phyloP scores from a whole-genome alignment of 768 basidiomycete genomes.

The Clitopilus passeckerianus region DNA sequence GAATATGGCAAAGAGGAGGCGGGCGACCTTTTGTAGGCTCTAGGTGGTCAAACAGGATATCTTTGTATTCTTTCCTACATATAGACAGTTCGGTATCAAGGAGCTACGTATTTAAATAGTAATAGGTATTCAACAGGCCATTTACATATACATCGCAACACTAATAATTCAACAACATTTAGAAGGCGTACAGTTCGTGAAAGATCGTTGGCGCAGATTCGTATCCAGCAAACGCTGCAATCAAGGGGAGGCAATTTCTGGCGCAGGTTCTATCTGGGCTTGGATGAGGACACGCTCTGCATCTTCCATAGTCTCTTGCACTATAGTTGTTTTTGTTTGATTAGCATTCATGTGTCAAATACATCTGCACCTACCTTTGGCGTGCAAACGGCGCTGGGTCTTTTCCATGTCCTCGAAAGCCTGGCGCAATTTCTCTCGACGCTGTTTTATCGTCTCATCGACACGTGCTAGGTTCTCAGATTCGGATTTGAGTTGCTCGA shows the following conservation, averaged over 20 bases:
- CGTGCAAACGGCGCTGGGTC: slow-evolving; percentile 34
- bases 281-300: slow-evolving; percentile 31
- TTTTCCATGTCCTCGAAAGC: slow-evolving; percentile 38
- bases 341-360: background rate
- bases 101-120: background rate
- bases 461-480: slow-evolving; percentile 37
- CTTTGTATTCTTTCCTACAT: background rate
- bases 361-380: slow-evolving; percentile 29
- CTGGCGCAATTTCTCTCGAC: slow-evolving; percentile 30
- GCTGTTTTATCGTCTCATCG: slow-evolving; percentile 34
- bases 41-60: background rate
- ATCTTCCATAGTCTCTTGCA: slow-evolving; percentile 37
- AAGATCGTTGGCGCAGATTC: background rate
- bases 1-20: slow-evolving; percentile 42
- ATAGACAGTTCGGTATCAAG: background rate
- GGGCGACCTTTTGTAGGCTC: slow-evolving; percentile 10
- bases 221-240: background rate
- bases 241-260: background rate
- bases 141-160: background rate
- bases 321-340: slow-evolving; percentile 14
- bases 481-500: slow-evolving; percentile 37
- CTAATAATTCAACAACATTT: background rate
- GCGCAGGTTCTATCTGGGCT: slow-evolving; percentile 17
- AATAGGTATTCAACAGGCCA: background rate
- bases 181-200: background rate